Base-by-base conservation (phyloP, 208 protist species). In the Naegleria lovaniensis region DNA sequence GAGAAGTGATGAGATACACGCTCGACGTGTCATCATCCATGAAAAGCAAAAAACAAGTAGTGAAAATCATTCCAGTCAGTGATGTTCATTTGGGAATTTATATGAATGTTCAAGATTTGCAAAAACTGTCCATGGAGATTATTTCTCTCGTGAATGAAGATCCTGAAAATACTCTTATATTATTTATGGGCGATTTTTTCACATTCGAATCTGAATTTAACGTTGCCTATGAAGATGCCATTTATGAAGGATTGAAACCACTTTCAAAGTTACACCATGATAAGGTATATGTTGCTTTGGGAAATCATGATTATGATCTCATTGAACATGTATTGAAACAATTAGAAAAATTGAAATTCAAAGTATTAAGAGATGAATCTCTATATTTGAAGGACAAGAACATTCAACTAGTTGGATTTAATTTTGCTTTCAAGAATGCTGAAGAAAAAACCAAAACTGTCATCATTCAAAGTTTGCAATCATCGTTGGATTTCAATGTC, bases 271-370 rank as follows among this genome's bases (percentile, higher is more conserved):
- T 58, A 1, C 7, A 48, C 7, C 39, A 48, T 0, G 29, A 38
- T 6, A 58, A 58, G 4, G 43, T 33, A 0, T 88, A 39, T 58
- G 84, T 39, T 15, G 39, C 36, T 88, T 16, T 88, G 36, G 84
- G 84, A 39, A 88, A 88, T 88, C 84, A 88, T 88, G 84, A 88
- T 38, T 22, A 58, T 16, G 84, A 88, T 48, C 9, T 88, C 25
- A 16, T 87, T 0, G 84, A 52, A 58, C 5, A 33, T 59, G 39
- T 88, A 38, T 33, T 39, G 3, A 0, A 33, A 0, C 41, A 88
- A 38, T 13, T 88, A 19, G 22, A 67, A 67, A 67, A 29, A 67
- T 67, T 67, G 22, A 15, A 67, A 67, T 29, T 67, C 22, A 67
- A 15, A 19, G 22, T 67, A 3, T 29, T 67, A 3, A 67, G 19